Conservation (phyloP, 2,329 filamentous ascomycete species). For the Cladosporium cucumerinum region DNA sequence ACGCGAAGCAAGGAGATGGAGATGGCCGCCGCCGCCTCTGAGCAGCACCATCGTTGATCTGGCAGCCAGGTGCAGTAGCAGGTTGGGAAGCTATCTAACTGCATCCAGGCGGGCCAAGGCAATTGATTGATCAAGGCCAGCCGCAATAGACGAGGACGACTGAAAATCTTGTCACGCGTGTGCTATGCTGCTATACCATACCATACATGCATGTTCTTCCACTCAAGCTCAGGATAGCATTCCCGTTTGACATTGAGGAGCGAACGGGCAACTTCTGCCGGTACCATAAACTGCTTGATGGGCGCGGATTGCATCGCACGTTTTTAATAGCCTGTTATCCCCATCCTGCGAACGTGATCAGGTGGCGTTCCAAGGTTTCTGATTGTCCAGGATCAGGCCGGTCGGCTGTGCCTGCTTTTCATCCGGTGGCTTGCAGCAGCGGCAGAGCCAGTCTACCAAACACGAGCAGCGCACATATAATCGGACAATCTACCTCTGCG, state of each 20-base stretch:
- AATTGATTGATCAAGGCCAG: neutral
- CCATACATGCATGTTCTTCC: neutral
- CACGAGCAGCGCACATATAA: neutral
- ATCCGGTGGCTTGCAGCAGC: neutral
- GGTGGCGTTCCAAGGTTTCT: neutral
- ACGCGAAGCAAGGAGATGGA: neutral
- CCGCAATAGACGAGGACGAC: neutral
- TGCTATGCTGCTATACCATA: neutral
- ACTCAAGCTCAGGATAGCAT: neutral
- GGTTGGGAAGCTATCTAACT: conserved; percentile 6
- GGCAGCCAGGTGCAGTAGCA: neutral
- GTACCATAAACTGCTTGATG: neutral
- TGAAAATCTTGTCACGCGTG: neutral
- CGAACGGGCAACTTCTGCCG: neutral
- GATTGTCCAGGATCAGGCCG: neutral
- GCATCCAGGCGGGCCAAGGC: conserved; percentile 6
- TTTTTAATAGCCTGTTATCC: neutral
- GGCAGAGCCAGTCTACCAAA: neutral
- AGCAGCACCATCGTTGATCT: neutral
- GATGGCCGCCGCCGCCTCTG: neutral
- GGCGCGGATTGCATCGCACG: neutral
- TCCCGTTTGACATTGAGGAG: neutral
- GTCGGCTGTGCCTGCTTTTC: conserved; percentile 5
- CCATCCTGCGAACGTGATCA: neutral
- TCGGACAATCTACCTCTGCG: neutral